Conservation (phyloP, 116 monocot genomes). For the Iris pallida region DNA sequence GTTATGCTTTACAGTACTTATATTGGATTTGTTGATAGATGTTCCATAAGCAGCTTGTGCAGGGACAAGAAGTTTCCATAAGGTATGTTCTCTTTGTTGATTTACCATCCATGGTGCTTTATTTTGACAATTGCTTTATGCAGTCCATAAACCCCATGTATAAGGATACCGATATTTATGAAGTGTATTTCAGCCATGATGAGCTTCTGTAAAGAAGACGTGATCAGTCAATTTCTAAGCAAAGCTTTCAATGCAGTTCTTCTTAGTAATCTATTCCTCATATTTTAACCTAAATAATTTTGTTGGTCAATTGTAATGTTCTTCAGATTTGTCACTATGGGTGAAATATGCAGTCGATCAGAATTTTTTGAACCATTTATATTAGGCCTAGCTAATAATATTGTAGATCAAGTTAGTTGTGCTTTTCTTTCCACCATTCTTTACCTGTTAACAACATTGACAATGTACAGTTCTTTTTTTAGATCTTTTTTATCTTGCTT, state of each 20-base stretch:
- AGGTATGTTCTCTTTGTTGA: constrained; percentile 36
- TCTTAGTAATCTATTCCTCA: background rate
- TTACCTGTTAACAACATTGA: too few species aligned
- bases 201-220: constrained; percentile 72
- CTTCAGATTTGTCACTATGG: constrained; percentile 74
- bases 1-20: too few species aligned
- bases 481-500: too few species aligned
- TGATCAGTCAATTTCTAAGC: constrained; percentile 45
- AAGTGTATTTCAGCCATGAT: constrained; percentile 46
- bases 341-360: constrained; percentile 59
- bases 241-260: background rate
- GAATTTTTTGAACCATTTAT: constrained; percentile 82
- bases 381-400: constrained; percentile 35
- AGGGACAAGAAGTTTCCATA: constrained; percentile 41
- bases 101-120: too few species aligned
- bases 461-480: too few species aligned
- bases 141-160: too few species aligned
- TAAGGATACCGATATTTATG: too few species aligned
- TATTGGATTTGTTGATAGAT: constrained; percentile 67
- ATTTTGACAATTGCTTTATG: too few species aligned
- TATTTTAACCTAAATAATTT: constrained; percentile 8
- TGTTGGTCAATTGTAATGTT: constrained; percentile 68
- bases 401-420: constrained; percentile 51
- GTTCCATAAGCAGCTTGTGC: constrained; percentile 69
- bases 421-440: background rate